Conservation (phyloP, 2,329 filamentous ascomycete genomes). For the Laburnicola sp. region DNA sequence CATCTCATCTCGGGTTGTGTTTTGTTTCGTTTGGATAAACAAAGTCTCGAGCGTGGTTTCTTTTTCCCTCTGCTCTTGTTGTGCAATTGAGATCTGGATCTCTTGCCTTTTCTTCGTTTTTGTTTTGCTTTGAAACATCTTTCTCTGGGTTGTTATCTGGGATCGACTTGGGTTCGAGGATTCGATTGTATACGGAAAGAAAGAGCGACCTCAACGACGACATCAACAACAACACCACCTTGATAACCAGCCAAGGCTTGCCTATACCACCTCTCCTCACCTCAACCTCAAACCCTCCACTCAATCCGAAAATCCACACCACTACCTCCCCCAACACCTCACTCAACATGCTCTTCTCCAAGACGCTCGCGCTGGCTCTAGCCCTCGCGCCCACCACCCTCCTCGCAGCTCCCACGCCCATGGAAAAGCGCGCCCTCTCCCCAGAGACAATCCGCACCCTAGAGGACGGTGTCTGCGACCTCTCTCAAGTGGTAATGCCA, state of each 20-base stretch:
- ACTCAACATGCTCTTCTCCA: slow-evolving; percentile 41
- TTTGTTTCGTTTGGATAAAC: not conserved
- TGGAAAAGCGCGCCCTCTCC: not conserved
- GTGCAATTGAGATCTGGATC: slow-evolving; percentile 19
- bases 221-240: too few species aligned
- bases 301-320: too few species aligned
- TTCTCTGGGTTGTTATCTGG: too few species aligned
- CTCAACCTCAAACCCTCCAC: not conserved
- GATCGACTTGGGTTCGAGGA: not conserved
- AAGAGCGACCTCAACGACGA: too few species aligned
- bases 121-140: too few species aligned
- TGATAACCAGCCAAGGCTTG: not conserved
- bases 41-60: not conserved
- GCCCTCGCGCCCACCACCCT: slow-evolving; percentile 39
- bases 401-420: slow-evolving; percentile 38
- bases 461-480: slow-evolving; percentile 32
- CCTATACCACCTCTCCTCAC: not conserved
- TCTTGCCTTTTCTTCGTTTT: slow-evolving; percentile 11
- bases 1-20: too few species aligned
- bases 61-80: slow-evolving; percentile 12
- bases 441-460: slow-evolving; percentile 18
- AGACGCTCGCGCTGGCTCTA: slow-evolving; percentile 33
- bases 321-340: not conserved
- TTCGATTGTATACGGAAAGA: too few species aligned
- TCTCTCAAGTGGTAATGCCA: slow-evolving; percentile 35